Conservation (phyloP, 192 early-diverging fungal genomes). For the Podila epicladia region DNA sequence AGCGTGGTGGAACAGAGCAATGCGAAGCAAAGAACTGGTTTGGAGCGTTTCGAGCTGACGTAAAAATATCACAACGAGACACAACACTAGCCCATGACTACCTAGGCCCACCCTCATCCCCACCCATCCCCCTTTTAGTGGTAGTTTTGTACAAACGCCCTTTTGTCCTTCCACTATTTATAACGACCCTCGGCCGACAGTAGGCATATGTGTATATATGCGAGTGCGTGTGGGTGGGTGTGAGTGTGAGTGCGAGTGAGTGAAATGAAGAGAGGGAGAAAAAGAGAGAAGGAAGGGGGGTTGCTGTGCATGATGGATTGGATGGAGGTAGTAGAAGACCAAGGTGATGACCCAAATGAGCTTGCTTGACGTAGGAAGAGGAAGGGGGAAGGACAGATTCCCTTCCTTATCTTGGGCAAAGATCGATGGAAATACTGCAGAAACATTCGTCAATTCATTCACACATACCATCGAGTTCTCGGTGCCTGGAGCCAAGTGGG, state of each 20-base stretch:
- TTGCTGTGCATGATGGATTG: too few species aligned
- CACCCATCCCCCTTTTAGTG: too few species aligned
- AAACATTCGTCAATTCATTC: background rate
- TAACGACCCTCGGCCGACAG: background rate
- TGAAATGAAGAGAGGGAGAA: background rate
- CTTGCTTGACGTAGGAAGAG: too few species aligned
- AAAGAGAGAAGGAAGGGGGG: background rate
- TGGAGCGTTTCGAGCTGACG: background rate
- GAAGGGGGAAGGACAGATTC: too few species aligned
- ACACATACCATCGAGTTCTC: background rate
- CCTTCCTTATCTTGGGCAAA: too few species aligned
- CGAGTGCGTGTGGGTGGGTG: background rate
- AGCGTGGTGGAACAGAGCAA: background rate
- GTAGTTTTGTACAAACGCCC: background rate
- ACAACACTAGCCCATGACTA: background rate
- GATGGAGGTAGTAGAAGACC: too few species aligned
- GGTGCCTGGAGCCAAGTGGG: background rate
- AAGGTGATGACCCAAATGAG: too few species aligned
- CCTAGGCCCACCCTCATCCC: background rate
- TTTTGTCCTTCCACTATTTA: background rate
- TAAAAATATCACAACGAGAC: background rate
- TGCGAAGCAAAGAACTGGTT: background rate
- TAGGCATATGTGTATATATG: background rate
- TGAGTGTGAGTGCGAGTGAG: background rate
- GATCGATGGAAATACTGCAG: background rate